These are phyloP conservation scores for Trichosporon faecale DNA, from an alignment of 1,284 basidiomycete genomes.

Conservation along the genomic window DNA sequence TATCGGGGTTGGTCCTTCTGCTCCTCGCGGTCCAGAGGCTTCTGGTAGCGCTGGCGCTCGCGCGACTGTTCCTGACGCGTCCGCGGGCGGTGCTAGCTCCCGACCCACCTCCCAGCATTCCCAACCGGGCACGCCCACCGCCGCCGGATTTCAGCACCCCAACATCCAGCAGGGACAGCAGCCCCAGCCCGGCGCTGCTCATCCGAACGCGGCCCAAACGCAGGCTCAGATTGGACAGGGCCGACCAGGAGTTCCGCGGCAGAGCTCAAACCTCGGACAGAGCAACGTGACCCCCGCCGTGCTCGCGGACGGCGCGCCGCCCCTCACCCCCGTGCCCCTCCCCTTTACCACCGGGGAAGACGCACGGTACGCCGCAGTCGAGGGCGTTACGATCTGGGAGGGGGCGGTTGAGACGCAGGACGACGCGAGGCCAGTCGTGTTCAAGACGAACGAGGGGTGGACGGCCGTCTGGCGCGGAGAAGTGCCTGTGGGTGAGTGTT, in stretches of 20 bases:
- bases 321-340: slow-evolving; percentile 42
- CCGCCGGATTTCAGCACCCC: not conserved
- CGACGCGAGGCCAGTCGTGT: slow-evolving; percentile 42
- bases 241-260: not conserved
- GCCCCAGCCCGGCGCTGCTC: not conserved
- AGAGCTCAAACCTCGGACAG: not conserved
- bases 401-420: slow-evolving; percentile 39
- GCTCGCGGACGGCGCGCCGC: slow-evolving; percentile 20
- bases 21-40: slow-evolving; percentile 3
- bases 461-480: slow-evolving; percentile 69
- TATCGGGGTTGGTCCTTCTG: not conserved
- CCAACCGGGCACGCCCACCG: not conserved
- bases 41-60: not conserved
- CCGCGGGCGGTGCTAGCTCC: not conserved
- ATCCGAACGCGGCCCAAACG: not conserved
- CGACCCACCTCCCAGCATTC: not conserved
- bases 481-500: slow-evolving; percentile 57
- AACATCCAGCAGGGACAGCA: not conserved
- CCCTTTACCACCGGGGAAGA: slow-evolving; percentile 63
- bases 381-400: slow-evolving; percentile 67
- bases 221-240: not conserved
- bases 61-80: not conserved
- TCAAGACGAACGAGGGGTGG: slow-evolving; percentile 67
- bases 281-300: not conserved
- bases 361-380: slow-evolving; percentile 67